Evolutionary conservation across 2,329 filamentous ascomycete species (phyloP).

Genomic region (Aurifilum marmelostoma): DNA sequence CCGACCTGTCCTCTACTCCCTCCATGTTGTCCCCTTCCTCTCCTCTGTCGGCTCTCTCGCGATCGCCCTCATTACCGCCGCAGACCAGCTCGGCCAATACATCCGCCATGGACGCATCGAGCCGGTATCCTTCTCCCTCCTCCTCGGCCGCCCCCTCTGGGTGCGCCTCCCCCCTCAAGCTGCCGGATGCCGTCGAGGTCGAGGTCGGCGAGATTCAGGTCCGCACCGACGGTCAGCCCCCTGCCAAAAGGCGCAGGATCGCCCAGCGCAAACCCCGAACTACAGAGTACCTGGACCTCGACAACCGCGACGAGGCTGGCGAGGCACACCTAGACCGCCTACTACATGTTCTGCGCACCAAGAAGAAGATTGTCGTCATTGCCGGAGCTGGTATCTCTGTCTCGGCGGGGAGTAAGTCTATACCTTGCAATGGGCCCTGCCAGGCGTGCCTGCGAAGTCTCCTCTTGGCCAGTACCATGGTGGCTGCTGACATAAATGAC

Average conservation of each 20-base stretch:
- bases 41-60: constrained; percentile 57
- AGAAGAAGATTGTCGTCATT: constrained; percentile 96
- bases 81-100: constrained; percentile 1
- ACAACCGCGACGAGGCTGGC: constrained; percentile 51
- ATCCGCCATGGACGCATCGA: constrained; percentile 41
- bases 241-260: constrained; percentile 76
- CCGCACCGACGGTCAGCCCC: constrained; percentile 63
- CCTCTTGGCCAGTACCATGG: constrained; percentile 8
- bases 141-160: constrained; percentile 50
- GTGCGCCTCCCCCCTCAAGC: constrained; percentile 55
- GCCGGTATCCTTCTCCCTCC: constrained; percentile 58
- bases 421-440: neutral
- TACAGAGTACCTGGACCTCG: constrained; percentile 81
- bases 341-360: constrained; percentile 75
- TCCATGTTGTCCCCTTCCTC: constrained; percentile 52
- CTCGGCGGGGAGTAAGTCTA: constrained; percentile 79
- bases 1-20: constrained; percentile 55
- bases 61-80: constrained; percentile 54
- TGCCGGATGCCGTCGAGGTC: constrained; percentile 39
- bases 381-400: constrained; percentile 97
- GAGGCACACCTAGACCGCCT: constrained; percentile 71
- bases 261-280: constrained; percentile 65
- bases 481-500: constrained; percentile 16
- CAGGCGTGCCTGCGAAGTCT: too few relatives aligned
- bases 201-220: constrained; percentile 42